Evolutionary conservation across 75 land plant genomes (phyloP).

Genomic region (Chamaecyparis obtusa): DNA sequence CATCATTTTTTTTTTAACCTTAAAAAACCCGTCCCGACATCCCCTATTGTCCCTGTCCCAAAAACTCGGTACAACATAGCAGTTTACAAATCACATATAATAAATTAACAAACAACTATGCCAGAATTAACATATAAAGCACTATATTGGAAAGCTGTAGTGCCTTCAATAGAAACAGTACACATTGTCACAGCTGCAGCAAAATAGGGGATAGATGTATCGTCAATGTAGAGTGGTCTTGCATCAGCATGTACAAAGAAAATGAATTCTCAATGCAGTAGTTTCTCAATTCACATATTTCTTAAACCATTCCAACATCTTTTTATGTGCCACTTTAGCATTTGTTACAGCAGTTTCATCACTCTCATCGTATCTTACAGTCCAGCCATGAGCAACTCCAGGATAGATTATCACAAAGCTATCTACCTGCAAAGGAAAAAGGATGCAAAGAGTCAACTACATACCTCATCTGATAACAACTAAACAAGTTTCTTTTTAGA

Average conservation of each 20-base stretch:
- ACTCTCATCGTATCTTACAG: constrained; percentile 36
- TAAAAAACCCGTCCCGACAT: too few relatives aligned
- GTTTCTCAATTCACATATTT: neutral
- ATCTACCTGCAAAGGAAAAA: constrained; percentile 24
- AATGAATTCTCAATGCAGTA: neutral
- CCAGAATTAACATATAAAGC: neutral
- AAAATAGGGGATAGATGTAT: neutral
- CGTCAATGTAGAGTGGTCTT: neutral
- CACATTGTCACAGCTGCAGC: neutral
- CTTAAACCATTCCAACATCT: constrained; percentile 46
- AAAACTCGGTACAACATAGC: neutral
- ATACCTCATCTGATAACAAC: neutral
- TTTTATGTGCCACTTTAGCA: constrained; percentile 43
- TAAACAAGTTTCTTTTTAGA: neutral
- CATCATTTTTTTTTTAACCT: too few relatives aligned
- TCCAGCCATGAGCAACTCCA: constrained; percentile 54
- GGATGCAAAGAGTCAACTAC: neutral
- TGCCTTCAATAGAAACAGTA: neutral
- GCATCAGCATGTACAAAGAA: neutral
- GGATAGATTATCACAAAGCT: constrained; percentile 39
- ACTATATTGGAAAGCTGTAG: neutral
- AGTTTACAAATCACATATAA: neutral
- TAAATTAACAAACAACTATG: too few relatives aligned
- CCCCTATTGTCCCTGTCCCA: neutral
- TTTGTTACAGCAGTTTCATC: constrained; percentile 25